Evolutionary conservation across 2,329 filamentous ascomycete species (phyloP), one percentile per base, ranked within the genome.

Genomic region (Mariannaea elegans): DNA sequence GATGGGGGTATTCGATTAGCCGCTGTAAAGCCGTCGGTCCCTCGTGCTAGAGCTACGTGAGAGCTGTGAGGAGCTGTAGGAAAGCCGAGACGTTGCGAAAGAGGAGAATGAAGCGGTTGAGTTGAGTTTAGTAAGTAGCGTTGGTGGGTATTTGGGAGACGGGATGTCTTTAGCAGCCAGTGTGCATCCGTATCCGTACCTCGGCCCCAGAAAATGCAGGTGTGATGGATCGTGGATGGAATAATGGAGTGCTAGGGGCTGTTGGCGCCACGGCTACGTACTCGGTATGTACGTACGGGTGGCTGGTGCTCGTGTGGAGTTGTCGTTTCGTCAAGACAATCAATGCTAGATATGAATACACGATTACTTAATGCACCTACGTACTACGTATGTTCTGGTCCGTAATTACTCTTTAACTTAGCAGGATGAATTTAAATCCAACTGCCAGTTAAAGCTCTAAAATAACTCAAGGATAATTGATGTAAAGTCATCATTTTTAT

Each of bases 151-250:
- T 41, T 51, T 36, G 46, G 38, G 52, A 41, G 32, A 46, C 39
- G 47, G 4, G 32, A 21, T n/a, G n/a, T n/a, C n/a, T n/a, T n/a
- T n/a, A 36, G 56, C 42, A 50, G 48, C 47, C 36, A 51, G 41
- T 46, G 19, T 53, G 50, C 39, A 46, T 46, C 14, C 21, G 27
- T 18, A 32, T 44, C 42, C 49, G 50, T 49, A 49, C 56, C 56
- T 59, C 56, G 56, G 56, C 56, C 56, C 56, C 56, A 53, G 50
- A 54, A 54, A 59, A 59, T 59, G 42, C 56, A 54, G 24, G 44
- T 42, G 49, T 54, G 45, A 54, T 59, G 49, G 56, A 59, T 59
- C 56, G 49, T 54, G 56, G 42, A 54, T 44, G 56, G 56, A 49
- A 5, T 36, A 54, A 57, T 47, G 56, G 44, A 58, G 44, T 57